Evolutionary conservation across 2,329 filamentous ascomycete species (phyloP).

Genomic region (Chaetomium globosum): DNA sequence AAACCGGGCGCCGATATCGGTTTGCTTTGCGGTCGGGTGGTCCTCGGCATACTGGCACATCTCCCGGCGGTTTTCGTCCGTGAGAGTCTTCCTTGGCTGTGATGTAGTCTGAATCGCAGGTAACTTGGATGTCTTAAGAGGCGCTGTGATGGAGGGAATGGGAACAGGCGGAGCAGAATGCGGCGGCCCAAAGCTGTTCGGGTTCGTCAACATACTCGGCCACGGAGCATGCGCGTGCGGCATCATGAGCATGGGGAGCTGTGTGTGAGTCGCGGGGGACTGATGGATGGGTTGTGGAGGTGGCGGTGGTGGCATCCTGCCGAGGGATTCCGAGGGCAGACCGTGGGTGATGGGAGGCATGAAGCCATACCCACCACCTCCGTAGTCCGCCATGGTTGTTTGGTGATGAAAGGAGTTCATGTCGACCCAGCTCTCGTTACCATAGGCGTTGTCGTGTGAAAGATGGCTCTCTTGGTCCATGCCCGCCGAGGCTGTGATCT

Average conservation of each 20-base stretch:
- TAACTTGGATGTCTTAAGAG: slow-evolving; percentile 53
- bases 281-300: slow-evolving; percentile 61
- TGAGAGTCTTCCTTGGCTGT: slow-evolving; percentile 82
- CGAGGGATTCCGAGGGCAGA: slow-evolving; percentile 54
- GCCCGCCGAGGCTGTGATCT: slow-evolving; percentile 49
- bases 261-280: slow-evolving; percentile 49
- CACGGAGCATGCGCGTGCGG: slow-evolving; percentile 67
- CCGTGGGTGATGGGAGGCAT: slow-evolving; percentile 53
- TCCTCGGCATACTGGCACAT: slow-evolving; percentile 96
- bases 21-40: slow-evolving; percentile 88
- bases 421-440: slow-evolving; percentile 57
- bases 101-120: slow-evolving; percentile 56
- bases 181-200: slow-evolving; percentile 55
- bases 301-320: slow-evolving; percentile 61
- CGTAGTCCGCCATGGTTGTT: slow-evolving; percentile 71
- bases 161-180: slow-evolving; percentile 59
- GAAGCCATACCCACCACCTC: slow-evolving; percentile 59
- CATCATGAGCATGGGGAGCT: slow-evolving; percentile 72
- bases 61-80: slow-evolving; percentile 81
- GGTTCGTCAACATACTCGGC: slow-evolving; percentile 81
- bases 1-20: slow-evolving; percentile 93
- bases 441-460: slow-evolving; percentile 48
- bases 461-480: slow-evolving; percentile 53
- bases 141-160: slow-evolving; percentile 60
- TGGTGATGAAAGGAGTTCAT: slow-evolving; percentile 67